Base-by-base conservation (phyloP, 1,284 basidiomycete species). In the Leccinum brunneo-olivaceum region DNA sequence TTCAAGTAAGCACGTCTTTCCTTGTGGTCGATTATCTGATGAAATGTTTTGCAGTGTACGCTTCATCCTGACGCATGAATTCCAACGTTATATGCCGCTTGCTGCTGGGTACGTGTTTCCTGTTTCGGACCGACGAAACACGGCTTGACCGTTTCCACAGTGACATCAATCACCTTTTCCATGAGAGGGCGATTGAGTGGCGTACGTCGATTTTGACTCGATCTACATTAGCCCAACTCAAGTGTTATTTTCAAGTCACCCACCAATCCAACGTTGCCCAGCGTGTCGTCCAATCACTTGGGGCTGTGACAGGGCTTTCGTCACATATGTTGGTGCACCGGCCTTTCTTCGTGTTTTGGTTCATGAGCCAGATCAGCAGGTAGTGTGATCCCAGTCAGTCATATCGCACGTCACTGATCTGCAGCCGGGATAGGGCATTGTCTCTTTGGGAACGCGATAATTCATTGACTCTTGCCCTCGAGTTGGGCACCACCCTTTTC, bases 331-430 rank as follows among this genome's bases (percentile, higher is more conserved):
- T 85, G 28, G 62, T 72, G 5, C 68, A 73, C 16, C 66, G 83
- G 40, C 84, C 84, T 5, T 83, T 81, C 61, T 82, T 80, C 56
- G 68, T 79, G 21, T 84, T 83, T 62, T 87, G 83, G 83, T 84
- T 86, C 57, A 84, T 85, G 79, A 73, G 73, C 12, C 82, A 87
- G 58, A 73, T 84, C 35, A 71, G 68, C 50, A 71, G 81, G 83
- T 81, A 50, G 41, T 65, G 62, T 30, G 19, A 34, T 16, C 16
- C 36, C n/a, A 25, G 16, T 12, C 35, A 20, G 15, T 33, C 9
- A 40, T 34, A 35, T 18, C 39, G 41, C 34, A 32, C 25, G 24
- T 43, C 21, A 39, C 47, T 48, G 47, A 50, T 41, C 36, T 44
- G 33, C 41, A 19, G n/a, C 38, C 37, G 37, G 27, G 48, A 41